Conservation (phyloP, 805 yeast genomes). For the Suhomyces prunicola region DNA sequence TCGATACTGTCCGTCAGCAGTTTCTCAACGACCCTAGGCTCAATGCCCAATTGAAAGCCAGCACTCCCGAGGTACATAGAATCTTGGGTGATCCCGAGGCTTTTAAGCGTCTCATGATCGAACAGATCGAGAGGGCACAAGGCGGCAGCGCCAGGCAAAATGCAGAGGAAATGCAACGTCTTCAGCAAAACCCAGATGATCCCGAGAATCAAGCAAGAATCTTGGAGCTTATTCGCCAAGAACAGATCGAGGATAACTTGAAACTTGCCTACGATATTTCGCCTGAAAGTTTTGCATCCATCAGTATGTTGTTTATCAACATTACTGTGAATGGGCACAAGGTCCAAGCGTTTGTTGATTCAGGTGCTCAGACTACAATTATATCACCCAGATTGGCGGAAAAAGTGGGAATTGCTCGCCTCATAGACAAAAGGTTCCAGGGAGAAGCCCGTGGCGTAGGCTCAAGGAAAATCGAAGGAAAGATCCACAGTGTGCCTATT, state of each 20-base stretch:
- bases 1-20: conserved; percentile 51
- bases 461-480: conserved; percentile 68
- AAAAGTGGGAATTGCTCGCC: conserved; percentile 60
- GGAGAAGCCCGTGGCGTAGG: conserved; percentile 95
- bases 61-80: conserved; percentile 48
- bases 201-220: conserved; percentile 67
- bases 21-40: conserved; percentile 40
- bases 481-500: conserved; percentile 85
- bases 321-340: conserved; percentile 75
- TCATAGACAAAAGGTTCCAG: conserved; percentile 74
- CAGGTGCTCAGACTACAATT: conserved; percentile 92
- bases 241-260: conserved; percentile 76
- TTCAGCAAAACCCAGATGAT: conserved; percentile 65
- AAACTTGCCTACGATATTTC: conserved; percentile 77
- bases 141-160: conserved; percentile 13
- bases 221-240: conserved; percentile 63
- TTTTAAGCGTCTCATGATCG: conserved; percentile 42
- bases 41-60: conserved; percentile 30
- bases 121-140: conserved; percentile 16
- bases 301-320: conserved; percentile 79
- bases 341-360: conserved; percentile 90
- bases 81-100: conserved; percentile 45
- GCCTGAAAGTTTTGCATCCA: conserved; percentile 85
- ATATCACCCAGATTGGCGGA: conserved; percentile 77
- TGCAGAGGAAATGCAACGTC: conserved; percentile 44